These are phyloP conservation scores for Lactarius pseudohatsudake DNA, from an alignment of 768 basidiomycete genomes.

Conservation along the genomic window DNA sequence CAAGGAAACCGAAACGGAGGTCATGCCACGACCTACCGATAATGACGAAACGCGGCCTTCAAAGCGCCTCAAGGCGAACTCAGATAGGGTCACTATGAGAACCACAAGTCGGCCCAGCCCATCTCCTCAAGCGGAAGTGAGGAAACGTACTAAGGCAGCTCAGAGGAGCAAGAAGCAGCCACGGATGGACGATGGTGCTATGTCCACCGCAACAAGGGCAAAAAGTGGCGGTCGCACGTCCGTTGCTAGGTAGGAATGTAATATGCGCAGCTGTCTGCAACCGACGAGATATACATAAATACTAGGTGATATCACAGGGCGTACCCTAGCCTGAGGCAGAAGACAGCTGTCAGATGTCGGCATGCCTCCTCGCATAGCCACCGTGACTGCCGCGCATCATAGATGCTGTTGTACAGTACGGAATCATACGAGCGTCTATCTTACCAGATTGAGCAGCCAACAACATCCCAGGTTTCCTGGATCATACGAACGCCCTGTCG, in stretches of 20 bases:
- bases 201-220: not conserved
- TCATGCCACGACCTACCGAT: not conserved
- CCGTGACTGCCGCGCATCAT: not conserved
- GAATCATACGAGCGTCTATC: not conserved
- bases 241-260: not conserved
- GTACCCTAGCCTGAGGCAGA: not conserved
- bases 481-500: not conserved
- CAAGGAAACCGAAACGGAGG: not conserved
- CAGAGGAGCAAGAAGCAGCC: not conserved
- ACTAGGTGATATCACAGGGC: not conserved
- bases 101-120: not conserved
- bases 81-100: not conserved
- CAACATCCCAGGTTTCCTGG: not conserved
- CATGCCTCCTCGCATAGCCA: not conserved
- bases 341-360: not conserved
- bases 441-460: not conserved
- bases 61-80: conserved; percentile 6
- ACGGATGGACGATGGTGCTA: not conserved
- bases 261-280: not conserved
- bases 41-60: not conserved
- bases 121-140: not conserved
- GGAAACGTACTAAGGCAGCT: not conserved
- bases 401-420: not conserved
- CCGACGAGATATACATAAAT: not conserved
- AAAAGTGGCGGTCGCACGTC: not conserved